Evolutionary conservation across 169 alveolate genomes (phyloP).

Genomic region (Besnoitia besnoiti): DNA sequence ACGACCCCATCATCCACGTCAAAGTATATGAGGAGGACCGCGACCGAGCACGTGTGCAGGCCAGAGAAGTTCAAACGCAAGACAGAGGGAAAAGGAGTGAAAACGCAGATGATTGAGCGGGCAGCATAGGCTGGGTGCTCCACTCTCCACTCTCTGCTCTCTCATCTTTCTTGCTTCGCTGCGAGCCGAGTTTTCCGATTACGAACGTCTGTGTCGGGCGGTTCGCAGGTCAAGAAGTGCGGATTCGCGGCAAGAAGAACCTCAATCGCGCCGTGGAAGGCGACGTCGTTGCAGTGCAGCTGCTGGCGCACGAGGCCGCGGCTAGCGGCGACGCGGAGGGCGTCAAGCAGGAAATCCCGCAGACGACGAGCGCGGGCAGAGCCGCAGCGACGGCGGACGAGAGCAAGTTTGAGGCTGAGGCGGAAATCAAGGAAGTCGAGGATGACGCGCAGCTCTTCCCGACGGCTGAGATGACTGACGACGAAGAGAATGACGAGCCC

Average conservation of each 20-base stretch:
- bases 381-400: not conserved
- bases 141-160: too few species aligned
- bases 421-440: not conserved
- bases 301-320: constrained; percentile 70
- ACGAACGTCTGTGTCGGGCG: not conserved
- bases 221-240: constrained; percentile 21
- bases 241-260: constrained; percentile 73
- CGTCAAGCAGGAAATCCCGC: not conserved
- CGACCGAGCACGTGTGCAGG: too few species aligned
- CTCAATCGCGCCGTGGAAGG: constrained; percentile 97
- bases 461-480: not conserved
- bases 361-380: not conserved
- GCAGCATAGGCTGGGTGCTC: too few species aligned
- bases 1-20: too few species aligned
- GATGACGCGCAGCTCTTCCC: not conserved
- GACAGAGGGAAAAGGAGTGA: too few species aligned
- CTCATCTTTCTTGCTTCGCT: not conserved
- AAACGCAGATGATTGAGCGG: too few species aligned
- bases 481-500: not conserved
- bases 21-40: too few species aligned
- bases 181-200: not conserved
- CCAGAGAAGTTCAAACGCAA: too few species aligned
- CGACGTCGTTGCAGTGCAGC: constrained; percentile 95
- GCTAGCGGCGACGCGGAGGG: not conserved
- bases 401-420: not conserved